Evolutionary conservation across 2,329 filamentous ascomycete genomes (phyloP).

Genomic region (Byssoonygena ceratinophila): DNA sequence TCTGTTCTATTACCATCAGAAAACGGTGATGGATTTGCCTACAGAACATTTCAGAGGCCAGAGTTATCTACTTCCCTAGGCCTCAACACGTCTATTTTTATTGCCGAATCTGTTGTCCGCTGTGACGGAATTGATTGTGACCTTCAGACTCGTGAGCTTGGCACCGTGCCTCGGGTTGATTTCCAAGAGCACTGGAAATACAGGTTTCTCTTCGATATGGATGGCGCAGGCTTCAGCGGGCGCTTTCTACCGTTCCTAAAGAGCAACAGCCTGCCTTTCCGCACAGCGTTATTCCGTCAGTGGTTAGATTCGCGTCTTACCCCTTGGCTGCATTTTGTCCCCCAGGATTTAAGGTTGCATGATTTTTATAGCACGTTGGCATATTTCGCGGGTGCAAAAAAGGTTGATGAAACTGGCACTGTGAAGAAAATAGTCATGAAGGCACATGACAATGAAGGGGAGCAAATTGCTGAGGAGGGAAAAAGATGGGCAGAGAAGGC

Average conservation of each 20-base stretch:
- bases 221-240: constrained; percentile 57
- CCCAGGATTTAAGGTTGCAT: constrained; percentile 62
- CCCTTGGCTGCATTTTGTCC: constrained; percentile 73
- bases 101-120: constrained; percentile 50
- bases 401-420: constrained; percentile 27
- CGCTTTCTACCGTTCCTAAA: constrained; percentile 55
- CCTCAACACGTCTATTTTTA: constrained; percentile 49
- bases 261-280: constrained; percentile 57
- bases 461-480: constrained; percentile 57
- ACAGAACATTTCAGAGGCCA: constrained; percentile 43
- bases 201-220: constrained; percentile 61
- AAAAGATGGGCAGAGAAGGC: constrained; percentile 54
- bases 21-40: constrained; percentile 36
- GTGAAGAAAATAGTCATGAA: constrained; percentile 48
- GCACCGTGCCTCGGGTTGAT: constrained; percentile 36
- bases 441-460: constrained; percentile 44
- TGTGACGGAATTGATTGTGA: constrained; percentile 45
- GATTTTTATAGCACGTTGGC: constrained; percentile 62
- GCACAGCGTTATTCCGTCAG: constrained; percentile 60
- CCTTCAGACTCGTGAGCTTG: constrained; percentile 45
- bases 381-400: constrained; percentile 57
- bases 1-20: constrained; percentile 48
- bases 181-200: constrained; percentile 53
- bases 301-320: constrained; percentile 68
- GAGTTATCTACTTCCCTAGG: constrained; percentile 35